These are phyloP conservation scores for Tricholoma sp. DNA, from an alignment of 768 basidiomycete genomes.

Conservation along the genomic window DNA sequence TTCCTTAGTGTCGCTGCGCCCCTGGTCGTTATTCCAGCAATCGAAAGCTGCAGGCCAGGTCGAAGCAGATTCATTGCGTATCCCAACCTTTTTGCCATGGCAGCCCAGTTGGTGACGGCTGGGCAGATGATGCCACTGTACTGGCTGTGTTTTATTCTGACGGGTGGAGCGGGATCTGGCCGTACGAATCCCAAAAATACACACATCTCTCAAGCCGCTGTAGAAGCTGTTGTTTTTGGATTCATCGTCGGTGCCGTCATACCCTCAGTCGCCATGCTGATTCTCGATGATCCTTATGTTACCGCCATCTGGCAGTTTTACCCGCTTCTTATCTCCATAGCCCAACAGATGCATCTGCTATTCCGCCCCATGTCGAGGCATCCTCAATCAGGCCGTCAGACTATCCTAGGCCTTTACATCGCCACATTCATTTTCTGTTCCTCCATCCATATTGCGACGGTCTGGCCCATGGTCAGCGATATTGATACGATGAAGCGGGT, in stretches of 20 bases:
- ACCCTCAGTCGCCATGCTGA: slow-evolving; percentile 42
- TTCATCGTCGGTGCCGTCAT: slow-evolving; percentile 38
- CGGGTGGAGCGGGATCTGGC: slow-evolving; percentile 24
- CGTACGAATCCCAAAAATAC: slow-evolving; percentile 11
- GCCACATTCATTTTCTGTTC: slow-evolving; percentile 38
- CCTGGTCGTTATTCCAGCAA: slow-evolving; percentile 34
- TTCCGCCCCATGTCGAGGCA: slow-evolving; percentile 30
- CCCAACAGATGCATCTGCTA: slow-evolving; percentile 32
- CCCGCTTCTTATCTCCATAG: slow-evolving; percentile 42
- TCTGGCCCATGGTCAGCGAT: too few species aligned
- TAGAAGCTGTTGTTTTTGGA: slow-evolving; percentile 49
- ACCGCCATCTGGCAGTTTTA: slow-evolving; percentile 54
- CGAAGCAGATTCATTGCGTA: slow-evolving; percentile 31
- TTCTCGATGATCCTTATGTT: slow-evolving; percentile 33
- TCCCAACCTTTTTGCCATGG: slow-evolving; percentile 36
- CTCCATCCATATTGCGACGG: slow-evolving; percentile 31
- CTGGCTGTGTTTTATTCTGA: slow-evolving; percentile 39
- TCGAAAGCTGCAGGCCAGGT: slow-evolving; percentile 39
- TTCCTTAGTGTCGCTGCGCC: slow-evolving; percentile 28
- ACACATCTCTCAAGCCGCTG: slow-evolving; percentile 38
- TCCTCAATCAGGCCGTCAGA: slow-evolving; percentile 30
- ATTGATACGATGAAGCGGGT: too few species aligned
- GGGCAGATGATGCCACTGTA: slow-evolving; percentile 44
- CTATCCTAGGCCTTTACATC: slow-evolving; percentile 34
- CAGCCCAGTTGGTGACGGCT: slow-evolving; percentile 37